phyloP scores from a whole-genome alignment of 2,329 filamentous ascomycete species.

The Elsinoe ampelina region DNA sequence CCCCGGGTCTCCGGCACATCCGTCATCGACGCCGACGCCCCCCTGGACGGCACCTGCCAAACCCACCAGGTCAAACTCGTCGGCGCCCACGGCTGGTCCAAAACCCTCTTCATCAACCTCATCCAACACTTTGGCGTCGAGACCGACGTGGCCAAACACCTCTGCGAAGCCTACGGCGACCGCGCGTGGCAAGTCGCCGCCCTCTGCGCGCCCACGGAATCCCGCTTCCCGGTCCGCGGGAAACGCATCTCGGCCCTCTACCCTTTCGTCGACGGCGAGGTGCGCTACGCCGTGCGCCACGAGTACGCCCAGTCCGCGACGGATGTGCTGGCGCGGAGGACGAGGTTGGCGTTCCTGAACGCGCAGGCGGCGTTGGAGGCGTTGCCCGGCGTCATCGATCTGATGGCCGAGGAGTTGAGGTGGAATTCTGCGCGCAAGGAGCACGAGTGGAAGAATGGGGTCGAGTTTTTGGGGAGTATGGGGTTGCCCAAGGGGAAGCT shows the following conservation, averaged over 20 bases:
- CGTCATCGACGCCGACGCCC: conserved; percentile 60
- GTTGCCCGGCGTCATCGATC: conserved; percentile 74
- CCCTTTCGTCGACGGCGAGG: conserved; percentile 85
- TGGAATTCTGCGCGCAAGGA: conserved; percentile 69
- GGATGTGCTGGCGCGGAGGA: conserved; percentile 78
- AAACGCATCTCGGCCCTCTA: conserved; percentile 72
- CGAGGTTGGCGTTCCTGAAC: conserved; percentile 79
- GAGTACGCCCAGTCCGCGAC: conserved; percentile 89
- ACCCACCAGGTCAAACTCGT: conserved; percentile 74
- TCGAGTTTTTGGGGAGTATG: conserved; percentile 52
- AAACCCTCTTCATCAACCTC: conserved; percentile 87
- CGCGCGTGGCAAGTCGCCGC: conserved; percentile 84
- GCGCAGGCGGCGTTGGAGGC: conserved; percentile 83
- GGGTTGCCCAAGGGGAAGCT: conserved; percentile 50
- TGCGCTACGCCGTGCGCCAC: conserved; percentile 76
- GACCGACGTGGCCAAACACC: conserved; percentile 82
- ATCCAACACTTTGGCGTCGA: conserved; percentile 90
- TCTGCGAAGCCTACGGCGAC: conserved; percentile 82
- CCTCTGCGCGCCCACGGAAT: conserved; percentile 64
- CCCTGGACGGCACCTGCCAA: conserved; percentile 65
- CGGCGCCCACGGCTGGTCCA: conserved; percentile 79
- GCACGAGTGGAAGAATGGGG: conserved; percentile 66
- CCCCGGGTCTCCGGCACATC: conserved; percentile 59
- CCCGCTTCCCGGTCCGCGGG: conserved; percentile 74
- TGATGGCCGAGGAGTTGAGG: conserved; percentile 75